phyloP scores from a whole-genome alignment of 352 stramenopile species.

The Pythium catenulatum region DNA sequence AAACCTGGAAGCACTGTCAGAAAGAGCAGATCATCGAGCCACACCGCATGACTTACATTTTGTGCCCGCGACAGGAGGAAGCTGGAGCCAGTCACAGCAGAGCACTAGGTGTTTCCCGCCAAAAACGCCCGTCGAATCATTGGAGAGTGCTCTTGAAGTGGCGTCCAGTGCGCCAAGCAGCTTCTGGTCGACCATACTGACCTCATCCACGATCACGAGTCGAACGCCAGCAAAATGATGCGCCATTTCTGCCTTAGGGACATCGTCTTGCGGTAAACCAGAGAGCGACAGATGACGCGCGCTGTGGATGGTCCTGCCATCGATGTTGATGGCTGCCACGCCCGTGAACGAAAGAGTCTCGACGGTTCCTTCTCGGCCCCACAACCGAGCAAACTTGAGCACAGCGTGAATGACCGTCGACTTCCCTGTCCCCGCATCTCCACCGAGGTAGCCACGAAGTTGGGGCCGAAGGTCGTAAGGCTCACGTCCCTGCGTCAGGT shows the following conservation, averaged over 20 bases:
- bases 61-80: slow-evolving; percentile 29
- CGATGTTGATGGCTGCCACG: background rate
- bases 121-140: slow-evolving; percentile 22
- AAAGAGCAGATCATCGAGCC: background rate
- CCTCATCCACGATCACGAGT: background rate
- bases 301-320: background rate
- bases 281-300: background rate
- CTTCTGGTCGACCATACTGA: background rate
- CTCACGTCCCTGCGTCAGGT: background rate
- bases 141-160: background rate
- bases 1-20: background rate
- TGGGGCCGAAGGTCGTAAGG: background rate
- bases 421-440: background rate
- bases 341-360: background rate
- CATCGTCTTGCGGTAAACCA: background rate
- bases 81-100: slow-evolving; percentile 50
- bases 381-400: background rate
- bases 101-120: slow-evolving; percentile 54
- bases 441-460: background rate
- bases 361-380: background rate
- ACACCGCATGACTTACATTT: slow-evolving; percentile 42
- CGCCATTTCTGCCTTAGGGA: background rate
- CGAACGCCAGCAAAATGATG: background rate
- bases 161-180: background rate
- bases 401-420: background rate